A percentile compares a stretch with the other conserved stretches of the same genome.
Evolutionary conservation across 2,329 filamentous ascomycete genomes (phyloP).

Genomic region (Periconia macrospinosa): DNA sequence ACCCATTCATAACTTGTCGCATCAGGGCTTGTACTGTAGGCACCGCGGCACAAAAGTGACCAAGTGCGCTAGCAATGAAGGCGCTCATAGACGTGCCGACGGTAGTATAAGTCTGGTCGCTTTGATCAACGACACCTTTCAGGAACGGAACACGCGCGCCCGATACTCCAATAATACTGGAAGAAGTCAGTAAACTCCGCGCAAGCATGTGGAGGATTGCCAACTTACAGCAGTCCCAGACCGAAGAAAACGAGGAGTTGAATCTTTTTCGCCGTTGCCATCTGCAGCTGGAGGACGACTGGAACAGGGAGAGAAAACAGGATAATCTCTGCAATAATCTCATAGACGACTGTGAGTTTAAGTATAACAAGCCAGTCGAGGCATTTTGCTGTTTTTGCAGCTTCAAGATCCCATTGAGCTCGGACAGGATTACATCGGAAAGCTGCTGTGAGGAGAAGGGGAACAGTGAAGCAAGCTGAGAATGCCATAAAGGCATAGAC

Average conservation of each 20-base stretch:
- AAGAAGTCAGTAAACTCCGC: not conserved
- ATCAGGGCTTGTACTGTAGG: not conserved
- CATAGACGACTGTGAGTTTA: not conserved
- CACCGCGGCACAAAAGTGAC: conserved; percentile 1
- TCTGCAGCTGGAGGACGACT: not conserved
- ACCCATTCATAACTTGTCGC: not conserved
- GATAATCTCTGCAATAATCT: not conserved
- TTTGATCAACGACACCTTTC: conserved; percentile 1
- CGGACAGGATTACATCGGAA: conserved; percentile 1
- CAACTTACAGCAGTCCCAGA: conserved; percentile 1
- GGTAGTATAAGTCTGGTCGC: not conserved
- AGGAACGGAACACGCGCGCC: not conserved
- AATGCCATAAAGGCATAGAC: not conserved
- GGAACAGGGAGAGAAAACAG: conserved; percentile 1
- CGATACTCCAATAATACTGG: not conserved
- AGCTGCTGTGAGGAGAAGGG: not conserved
- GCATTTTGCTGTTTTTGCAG: conserved; percentile 1
- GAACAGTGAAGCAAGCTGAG: not conserved
- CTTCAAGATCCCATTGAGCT: conserved; percentile 2
- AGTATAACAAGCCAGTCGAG: not conserved
- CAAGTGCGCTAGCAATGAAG: not conserved
- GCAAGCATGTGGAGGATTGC: not conserved
- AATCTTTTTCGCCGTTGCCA: conserved; percentile 1
- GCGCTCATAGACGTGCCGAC: conserved; percentile 1
- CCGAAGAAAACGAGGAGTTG: conserved; percentile 1